These are phyloP conservation scores for Trifolium subterraneum DNA, from an alignment of 306 rosid species.

Conservation along the genomic window DNA sequence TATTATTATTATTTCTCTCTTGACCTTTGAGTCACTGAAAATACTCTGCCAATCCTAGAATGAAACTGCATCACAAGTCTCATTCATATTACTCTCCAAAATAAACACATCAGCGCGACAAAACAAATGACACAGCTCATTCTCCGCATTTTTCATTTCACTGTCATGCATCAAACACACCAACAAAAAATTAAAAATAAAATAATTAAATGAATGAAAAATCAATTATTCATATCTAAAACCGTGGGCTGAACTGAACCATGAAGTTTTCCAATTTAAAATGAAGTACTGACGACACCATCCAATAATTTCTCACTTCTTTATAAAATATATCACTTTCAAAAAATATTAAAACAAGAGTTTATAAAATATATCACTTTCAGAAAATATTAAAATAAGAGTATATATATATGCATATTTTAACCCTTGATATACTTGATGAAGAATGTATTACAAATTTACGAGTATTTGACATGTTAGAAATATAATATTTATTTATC, in stretches of 20 bases:
- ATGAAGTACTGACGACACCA: neutral
- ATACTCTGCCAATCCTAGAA: neutral
- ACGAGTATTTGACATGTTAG: constrained; percentile 3
- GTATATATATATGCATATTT: neutral
- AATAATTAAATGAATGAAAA: neutral
- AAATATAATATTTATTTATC: neutral
- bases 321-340: neutral
- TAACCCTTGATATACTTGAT: constrained; percentile 19
- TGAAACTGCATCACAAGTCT: constrained; percentile 20
- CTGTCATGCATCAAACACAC: constrained; percentile 11
- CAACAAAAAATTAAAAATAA: neutral
- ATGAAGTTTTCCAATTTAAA: constrained; percentile 29
- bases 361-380: neutral
- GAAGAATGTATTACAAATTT: neutral
- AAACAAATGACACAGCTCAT: constrained; percentile 18
- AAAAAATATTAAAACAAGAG: neutral
- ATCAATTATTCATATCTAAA: constrained; percentile 1
- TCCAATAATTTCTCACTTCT: neutral
- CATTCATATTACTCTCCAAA: constrained; percentile 8
- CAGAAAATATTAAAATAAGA: constrained; percentile 7
- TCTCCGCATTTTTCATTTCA: constrained; percentile 27
- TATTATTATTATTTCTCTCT: neutral
- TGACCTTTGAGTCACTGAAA: neutral
- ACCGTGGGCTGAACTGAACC: constrained; percentile 52
- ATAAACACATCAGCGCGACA: neutral